Percentiles rank a stretch among this genome's conserved stretches.
Conservation (phyloP, 2,329 filamentous ascomycete species). For the Alternaria ventricosa region DNA sequence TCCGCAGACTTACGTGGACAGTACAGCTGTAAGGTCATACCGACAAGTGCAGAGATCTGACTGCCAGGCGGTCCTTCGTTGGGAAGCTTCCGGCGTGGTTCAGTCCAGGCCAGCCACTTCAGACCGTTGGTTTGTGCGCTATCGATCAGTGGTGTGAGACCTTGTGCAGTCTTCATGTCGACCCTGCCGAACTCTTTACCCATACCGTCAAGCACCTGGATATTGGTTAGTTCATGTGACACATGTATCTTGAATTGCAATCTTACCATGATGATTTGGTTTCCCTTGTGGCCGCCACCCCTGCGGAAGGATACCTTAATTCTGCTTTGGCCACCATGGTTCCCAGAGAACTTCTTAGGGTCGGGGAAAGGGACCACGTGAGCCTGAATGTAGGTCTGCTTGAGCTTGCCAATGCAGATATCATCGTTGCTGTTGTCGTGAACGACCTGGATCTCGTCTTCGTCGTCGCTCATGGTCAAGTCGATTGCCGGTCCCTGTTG, state of each 20-base stretch:
- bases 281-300: slow-evolving; percentile 59
- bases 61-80: slow-evolving; percentile 59
- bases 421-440: slow-evolving; percentile 70
- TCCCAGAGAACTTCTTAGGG: slow-evolving; percentile 65
- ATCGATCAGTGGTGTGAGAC: slow-evolving; percentile 76
- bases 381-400: slow-evolving; percentile 70
- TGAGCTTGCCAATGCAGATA: slow-evolving; percentile 81
- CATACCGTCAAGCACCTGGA: slow-evolving; percentile 68
- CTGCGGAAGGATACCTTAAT: slow-evolving; percentile 76
- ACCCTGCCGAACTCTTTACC: slow-evolving; percentile 77
- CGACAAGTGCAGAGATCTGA: slow-evolving; percentile 38
- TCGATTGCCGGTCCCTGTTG: slow-evolving; percentile 32
- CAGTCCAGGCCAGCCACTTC: slow-evolving; percentile 75
- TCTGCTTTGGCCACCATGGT: slow-evolving; percentile 65
- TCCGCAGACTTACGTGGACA: slow-evolving; percentile 71
- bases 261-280: slow-evolving; percentile 70
- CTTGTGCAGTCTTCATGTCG: slow-evolving; percentile 70
- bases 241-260: neutral
- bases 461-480: slow-evolving; percentile 61
- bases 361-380: slow-evolving; percentile 72
- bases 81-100: slow-evolving; percentile 66
- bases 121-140: slow-evolving; percentile 63
- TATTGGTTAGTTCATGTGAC: neutral
- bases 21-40: slow-evolving; percentile 78
- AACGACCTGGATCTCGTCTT: slow-evolving; percentile 65